Base-by-base conservation (phyloP, 2,329 filamentous ascomycete genomes). In the Escovopsis weberi region DNA sequence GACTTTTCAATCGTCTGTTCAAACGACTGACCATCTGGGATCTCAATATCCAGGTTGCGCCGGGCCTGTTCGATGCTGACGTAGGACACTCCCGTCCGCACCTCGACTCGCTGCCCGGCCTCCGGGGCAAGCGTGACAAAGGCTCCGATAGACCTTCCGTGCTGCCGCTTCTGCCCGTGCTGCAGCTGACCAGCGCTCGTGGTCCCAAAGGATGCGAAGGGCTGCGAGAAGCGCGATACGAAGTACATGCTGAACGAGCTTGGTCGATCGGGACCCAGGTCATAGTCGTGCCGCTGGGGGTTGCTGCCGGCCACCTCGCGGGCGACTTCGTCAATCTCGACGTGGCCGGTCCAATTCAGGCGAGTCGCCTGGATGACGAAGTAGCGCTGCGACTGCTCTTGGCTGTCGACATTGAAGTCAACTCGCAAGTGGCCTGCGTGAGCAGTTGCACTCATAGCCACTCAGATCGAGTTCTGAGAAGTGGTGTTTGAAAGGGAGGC, bases 31-130 rank as follows among this genome's bases (percentile, higher is more conserved):
- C 49, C 51, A 19, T 62, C 51, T 1, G 65, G 60, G 4, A 60
- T 59, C 48, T 69, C 63, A 4, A 68, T 51, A 5, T 68, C 62
- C 1, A 69, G 52, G 40, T 69, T 70, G 35, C 49, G 60, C 11
- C 65, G 57, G 4, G 66, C 66, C 48, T 69, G 66, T 40, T 66
- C 64, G 15, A 69, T 46, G 43, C 66, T 69, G 38, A 69, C 55
- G 43, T 68, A 69, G 0, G 66, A 69, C 6, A 68, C 56, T 2
- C 62, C 66, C 2, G 65, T 69, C 6, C 65, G 60, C n/a, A 69
- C 60, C 46, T 69, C 65, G 1, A 69, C 57, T 18, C 55, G 47
- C 2, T 43, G 51, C 1, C 51, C 52, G 6, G 49, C 45, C 6
- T 48, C 33, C 8, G 28, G 28, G 4, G 41, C 38, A 42, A 70